Evolutionary conservation across 2,329 filamentous ascomycete genomes (phyloP), one percentile per base, ranked within the genome.

Genomic region (Cercospora citrullina): DNA sequence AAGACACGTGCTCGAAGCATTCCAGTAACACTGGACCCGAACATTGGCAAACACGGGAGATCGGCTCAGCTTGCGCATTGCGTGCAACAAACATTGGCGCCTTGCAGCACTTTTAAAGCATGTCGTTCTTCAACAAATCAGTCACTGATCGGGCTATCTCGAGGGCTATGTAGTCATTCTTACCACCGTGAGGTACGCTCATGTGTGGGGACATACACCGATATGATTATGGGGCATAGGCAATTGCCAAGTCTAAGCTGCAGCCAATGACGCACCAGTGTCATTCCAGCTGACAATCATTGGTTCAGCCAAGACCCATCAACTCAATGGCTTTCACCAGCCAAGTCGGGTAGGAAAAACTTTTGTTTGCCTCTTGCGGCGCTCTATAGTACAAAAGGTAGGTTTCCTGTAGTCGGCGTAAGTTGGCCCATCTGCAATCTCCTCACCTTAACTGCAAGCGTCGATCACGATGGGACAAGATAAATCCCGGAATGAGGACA

Each of bases 231-330:
- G 16, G 55, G 28, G 28, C 55, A 30, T 31, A 58, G 30, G 26
- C 18, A 31, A 16, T 21, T 58, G 55, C 55, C 55, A 58, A 58
- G 55, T 5, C 8, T 58, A 18, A 5, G 1, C 18, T 12, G 55
- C 28, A 58, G 55, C 55, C 55, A 58, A 58, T 58, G 28, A 58
- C 30, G 55, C 55, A 33, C 9, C 28, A 33, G 28, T 58, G 55
- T 58, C 55, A 58, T 58, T 58, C 55, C 55, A 58, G 55, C 18
- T 5, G 16, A 58, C 28, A 33, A 1, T 58, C 55, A 58, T 58
- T 58, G 55, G 55, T 23, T 18, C 10, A 33, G 55, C 55, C 55
- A 58, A 58, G 55, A 31, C 55, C 21, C 18, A 1, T 18, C 55
- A 33, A 33, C 55, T 33, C 28, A 30, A 58, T 30, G 26, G 55